Evolutionary conservation across 176 grass and related monocot genomes (phyloP).

Genomic region (bread wheat (Triticum aestivum)): DNA sequence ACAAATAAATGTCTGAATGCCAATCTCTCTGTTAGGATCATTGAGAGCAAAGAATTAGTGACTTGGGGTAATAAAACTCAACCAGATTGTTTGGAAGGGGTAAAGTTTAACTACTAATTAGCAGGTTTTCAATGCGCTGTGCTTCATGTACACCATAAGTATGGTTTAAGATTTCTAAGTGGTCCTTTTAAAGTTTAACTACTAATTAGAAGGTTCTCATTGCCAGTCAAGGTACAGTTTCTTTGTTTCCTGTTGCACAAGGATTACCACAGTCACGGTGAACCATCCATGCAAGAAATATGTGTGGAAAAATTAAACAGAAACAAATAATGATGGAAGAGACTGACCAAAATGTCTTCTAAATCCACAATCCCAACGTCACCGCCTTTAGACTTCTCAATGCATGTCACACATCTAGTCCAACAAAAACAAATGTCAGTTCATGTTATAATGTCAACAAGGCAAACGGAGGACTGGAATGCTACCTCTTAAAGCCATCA

Average conservation of each 20-base stretch:
- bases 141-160: background rate
- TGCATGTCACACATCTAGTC: slow-evolving; percentile 35
- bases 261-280: background rate
- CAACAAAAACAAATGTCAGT: background rate
- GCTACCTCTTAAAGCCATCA: slow-evolving; percentile 44
- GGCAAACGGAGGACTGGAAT: background rate
- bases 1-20: background rate
- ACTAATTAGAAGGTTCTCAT: too few species aligned
- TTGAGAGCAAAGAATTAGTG: background rate
- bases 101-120: background rate
- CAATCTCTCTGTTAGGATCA: slow-evolving; percentile 27
- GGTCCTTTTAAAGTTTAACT: too few species aligned
- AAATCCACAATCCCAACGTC: background rate
- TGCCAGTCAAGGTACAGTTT: background rate
- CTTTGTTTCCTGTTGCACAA: background rate
- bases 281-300: too few species aligned
- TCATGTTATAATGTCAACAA: slow-evolving; percentile 3
- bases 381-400: background rate
- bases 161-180: background rate
- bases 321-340: background rate
- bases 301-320: background rate
- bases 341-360: slow-evolving; percentile 28
- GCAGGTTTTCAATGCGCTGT: background rate
- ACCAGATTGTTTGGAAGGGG: background rate
- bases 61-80: background rate